phyloP scores from a whole-genome alignment of 1,284 basidiomycete species.

The Neolentinus lepideus region DNA sequence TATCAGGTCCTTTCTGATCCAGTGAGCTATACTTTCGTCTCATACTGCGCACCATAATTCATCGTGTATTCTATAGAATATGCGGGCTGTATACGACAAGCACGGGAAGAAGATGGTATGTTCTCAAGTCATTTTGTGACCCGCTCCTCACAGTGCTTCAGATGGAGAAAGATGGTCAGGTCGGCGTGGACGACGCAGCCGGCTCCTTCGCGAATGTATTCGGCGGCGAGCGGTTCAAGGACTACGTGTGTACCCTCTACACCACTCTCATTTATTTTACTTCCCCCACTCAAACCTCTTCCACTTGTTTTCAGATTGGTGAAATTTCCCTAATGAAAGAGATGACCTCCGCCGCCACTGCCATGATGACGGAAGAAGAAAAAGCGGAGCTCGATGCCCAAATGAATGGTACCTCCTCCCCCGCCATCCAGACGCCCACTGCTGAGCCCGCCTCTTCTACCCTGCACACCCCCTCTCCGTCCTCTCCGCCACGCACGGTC shows the following conservation, averaged over 20 bases:
- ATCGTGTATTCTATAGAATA: constrained; percentile 48
- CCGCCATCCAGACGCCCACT: constrained; percentile 8
- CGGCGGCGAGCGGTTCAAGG: constrained; percentile 80
- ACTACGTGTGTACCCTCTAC: constrained; percentile 58
- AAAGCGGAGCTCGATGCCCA: constrained; percentile 80
- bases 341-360: constrained; percentile 74
- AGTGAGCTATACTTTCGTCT: constrained; percentile 35
- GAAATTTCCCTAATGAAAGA: constrained; percentile 92
- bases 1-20: constrained; percentile 86
- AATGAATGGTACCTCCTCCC: constrained; percentile 37
- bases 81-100: constrained; percentile 90
- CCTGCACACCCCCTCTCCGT: constrained; percentile 7
- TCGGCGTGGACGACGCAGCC: constrained; percentile 78
- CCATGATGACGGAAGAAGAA: constrained; percentile 88
- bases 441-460: constrained; percentile 10
- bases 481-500: not conserved
- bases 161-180: constrained; percentile 65
- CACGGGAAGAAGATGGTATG: constrained; percentile 83
- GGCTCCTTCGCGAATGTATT: constrained; percentile 92
- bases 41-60: constrained; percentile 7
- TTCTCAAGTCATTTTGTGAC: not conserved
- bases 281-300: not conserved
- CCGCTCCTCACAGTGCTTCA: constrained; percentile 16
- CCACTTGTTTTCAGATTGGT: constrained; percentile 82
- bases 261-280: not conserved